Percentiles rank a stretch among this genome's conserved stretches.
Evolutionary conservation across 164 flowering plant species (phyloP).

Genomic region (Houttuynia cordata): DNA sequence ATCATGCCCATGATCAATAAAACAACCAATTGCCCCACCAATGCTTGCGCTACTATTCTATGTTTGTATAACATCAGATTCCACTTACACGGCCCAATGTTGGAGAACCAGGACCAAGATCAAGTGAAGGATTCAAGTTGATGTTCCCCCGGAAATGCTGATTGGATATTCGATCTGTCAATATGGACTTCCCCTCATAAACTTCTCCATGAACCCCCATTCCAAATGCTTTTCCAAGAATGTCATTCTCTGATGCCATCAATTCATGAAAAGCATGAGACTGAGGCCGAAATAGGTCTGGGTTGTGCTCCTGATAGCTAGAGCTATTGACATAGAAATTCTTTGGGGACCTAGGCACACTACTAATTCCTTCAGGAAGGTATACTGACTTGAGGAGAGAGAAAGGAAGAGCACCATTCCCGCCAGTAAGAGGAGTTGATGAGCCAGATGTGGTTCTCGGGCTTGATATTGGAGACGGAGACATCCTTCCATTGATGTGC

Average conservation of each 20-base stretch:
- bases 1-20: slow-evolving; percentile 2
- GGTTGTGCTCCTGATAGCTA: slow-evolving; percentile 40
- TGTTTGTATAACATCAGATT: slow-evolving; percentile 14
- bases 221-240: slow-evolving; percentile 38
- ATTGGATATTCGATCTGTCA: slow-evolving; percentile 69
- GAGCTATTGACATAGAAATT: slow-evolving; percentile 25
- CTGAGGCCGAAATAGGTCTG: slow-evolving; percentile 44
- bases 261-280: slow-evolving; percentile 47
- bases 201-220: slow-evolving; percentile 30
- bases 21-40: slow-evolving; percentile 5
- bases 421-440: slow-evolving; percentile 80
- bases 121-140: slow-evolving; percentile 37
- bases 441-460: slow-evolving; percentile 71
- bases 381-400: slow-evolving; percentile 34
- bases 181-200: slow-evolving; percentile 50
- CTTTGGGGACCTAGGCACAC: slow-evolving; percentile 34
- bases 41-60: neutral
- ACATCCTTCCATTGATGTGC: slow-evolving; percentile 58
- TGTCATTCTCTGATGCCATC: slow-evolving; percentile 30
- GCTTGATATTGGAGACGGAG: slow-evolving; percentile 79
- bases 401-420: slow-evolving; percentile 64
- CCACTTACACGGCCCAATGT: slow-evolving; percentile 29
- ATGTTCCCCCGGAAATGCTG: slow-evolving; percentile 57
- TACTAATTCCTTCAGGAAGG: slow-evolving; percentile 48
- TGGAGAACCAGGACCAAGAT: slow-evolving; percentile 38